Percentiles rank a stretch among this genome's conserved stretches.
Conservation (phyloP, 1,139 yeast genomes). For the Diutina siamensis region DNA sequence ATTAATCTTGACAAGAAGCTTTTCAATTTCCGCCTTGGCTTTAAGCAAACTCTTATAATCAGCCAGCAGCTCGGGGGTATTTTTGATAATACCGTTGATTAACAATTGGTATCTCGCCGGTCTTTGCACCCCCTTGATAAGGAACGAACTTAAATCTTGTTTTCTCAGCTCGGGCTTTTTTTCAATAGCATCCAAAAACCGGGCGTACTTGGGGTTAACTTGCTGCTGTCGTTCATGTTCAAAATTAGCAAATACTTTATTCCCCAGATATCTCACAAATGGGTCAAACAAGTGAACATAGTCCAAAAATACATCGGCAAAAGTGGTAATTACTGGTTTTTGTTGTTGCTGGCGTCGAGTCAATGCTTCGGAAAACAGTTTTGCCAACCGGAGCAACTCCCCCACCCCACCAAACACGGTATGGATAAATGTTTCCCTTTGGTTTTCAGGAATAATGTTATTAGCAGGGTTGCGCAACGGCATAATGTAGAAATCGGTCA, state of each 20-base stretch:
- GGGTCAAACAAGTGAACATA: conserved; percentile 84
- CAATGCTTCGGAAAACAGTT: conserved; percentile 78
- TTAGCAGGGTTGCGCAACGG: conserved; percentile 68
- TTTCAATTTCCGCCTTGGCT: conserved; percentile 69
- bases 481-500: conserved; percentile 89
- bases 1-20: conserved; percentile 70
- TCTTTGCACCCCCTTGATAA: conserved; percentile 92
- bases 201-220: conserved; percentile 78
- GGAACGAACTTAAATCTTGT: conserved; percentile 83
- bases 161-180: conserved; percentile 82
- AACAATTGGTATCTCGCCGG: conserved; percentile 90
- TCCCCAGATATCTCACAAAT: conserved; percentile 88
- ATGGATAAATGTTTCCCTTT: conserved; percentile 81
- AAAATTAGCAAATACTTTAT: conserved; percentile 89
- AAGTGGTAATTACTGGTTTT: conserved; percentile 66
- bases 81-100: conserved; percentile 71
- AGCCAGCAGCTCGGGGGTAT: conserved; percentile 62
- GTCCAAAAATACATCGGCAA: conserved; percentile 82
- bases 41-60: conserved; percentile 62
- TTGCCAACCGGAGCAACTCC: conserved; percentile 77
- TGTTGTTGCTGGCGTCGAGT: conserved; percentile 81
- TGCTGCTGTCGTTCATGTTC: conserved; percentile 93
- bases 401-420: conserved; percentile 86
- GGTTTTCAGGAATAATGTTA: conserved; percentile 77
- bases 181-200: conserved; percentile 87